Evolutionary conservation across 2,329 filamentous ascomycete species (phyloP), one percentile per base, ranked within the genome.

Genomic region (Xylaria sp.): DNA sequence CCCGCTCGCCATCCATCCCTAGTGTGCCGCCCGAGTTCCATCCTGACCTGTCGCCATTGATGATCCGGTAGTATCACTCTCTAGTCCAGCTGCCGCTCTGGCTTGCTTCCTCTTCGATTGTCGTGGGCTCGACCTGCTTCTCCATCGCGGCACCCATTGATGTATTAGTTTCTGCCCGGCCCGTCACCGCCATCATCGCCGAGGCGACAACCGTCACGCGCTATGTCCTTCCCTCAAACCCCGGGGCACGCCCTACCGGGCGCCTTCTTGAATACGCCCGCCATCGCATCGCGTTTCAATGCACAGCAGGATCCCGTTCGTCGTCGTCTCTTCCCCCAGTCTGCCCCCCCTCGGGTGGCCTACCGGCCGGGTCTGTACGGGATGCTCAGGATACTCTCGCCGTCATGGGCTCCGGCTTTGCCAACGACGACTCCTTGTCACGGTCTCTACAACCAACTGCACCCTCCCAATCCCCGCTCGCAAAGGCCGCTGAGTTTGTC

Each of bases 401-500:
- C 29, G 57, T 64, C 41, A 37, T 31, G 5, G 53, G 38, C 8
- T 48, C 70, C 17, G 61, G 68, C 53, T 58, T 47, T 2, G 38
- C 54, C 40, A 67, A 60, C 37, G 67, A 67, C 33, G 62, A 72
- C 64, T 48, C 66, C 53, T 54, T 73, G 31, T 60, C 72, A 62
- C 72, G 44, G 60, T 69, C 38, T 68, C 66, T 37, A 65, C 73
- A 43, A 70, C 70, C 75, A 4, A 67, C 76, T 17, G 70, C 75
- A 17, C 67, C 77, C 40, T 79, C 81, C 33, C 78, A 82, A 65
- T 76, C 79, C 56, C 81, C 83, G 62, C 74, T 96, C 62, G 85
- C 91, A 68, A 90, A 92, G 76, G 95, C 92, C 19, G 92, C 93
- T 47, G 85, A 83, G 67, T 93, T 90, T 19, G 89, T 99, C 75